These are phyloP conservation scores for Xylaria grammica DNA, from an alignment of 495 filamentous ascomycete genomes.

Conservation along the genomic window DNA sequence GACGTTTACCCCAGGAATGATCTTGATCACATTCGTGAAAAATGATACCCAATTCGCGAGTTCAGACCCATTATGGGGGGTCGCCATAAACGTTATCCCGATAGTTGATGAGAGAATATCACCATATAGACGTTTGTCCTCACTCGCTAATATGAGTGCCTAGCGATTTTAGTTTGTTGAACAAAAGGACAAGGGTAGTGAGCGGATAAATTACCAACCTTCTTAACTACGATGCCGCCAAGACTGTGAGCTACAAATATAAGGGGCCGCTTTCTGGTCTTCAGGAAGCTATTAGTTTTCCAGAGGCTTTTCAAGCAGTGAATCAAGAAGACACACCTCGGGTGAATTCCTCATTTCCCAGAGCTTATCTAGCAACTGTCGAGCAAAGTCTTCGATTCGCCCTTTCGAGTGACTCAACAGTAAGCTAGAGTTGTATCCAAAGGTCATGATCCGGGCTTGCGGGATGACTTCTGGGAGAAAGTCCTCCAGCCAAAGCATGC, in stretches of 20 bases:
- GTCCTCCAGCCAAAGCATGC: slow-evolving; percentile 39
- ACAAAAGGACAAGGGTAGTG: slow-evolving; percentile 18
- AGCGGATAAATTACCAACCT: slow-evolving; percentile 17
- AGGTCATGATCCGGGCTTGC: slow-evolving; percentile 38
- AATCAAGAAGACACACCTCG: background rate
- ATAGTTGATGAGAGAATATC: slow-evolving; percentile 20
- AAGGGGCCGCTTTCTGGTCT: slow-evolving; percentile 24
- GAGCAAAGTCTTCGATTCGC: slow-evolving; percentile 18
- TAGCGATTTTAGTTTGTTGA: slow-evolving; percentile 26
- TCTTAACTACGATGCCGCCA: slow-evolving; percentile 46
- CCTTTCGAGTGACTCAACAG: slow-evolving; percentile 15
- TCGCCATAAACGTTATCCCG: slow-evolving; percentile 41
- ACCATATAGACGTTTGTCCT: background rate
- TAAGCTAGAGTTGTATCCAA: slow-evolving; percentile 35
- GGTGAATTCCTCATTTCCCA: slow-evolving; percentile 10
- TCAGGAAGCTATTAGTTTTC: background rate
- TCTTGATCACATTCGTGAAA: background rate
- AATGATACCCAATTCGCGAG: slow-evolving; percentile 4
- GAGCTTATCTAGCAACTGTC: slow-evolving; percentile 21
- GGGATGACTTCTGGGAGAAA: slow-evolving; percentile 37
- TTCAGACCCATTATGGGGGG: slow-evolving; percentile 40
- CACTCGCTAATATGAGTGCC: slow-evolving; percentile 1
- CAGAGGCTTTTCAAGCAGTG: background rate
- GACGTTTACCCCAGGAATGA: background rate
- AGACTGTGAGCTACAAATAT: slow-evolving; percentile 48